Evolutionary conservation across 2,329 filamentous ascomycete species (phyloP), one percentile per base, ranked within the genome.

Genomic region (Epichloe elymi): DNA sequence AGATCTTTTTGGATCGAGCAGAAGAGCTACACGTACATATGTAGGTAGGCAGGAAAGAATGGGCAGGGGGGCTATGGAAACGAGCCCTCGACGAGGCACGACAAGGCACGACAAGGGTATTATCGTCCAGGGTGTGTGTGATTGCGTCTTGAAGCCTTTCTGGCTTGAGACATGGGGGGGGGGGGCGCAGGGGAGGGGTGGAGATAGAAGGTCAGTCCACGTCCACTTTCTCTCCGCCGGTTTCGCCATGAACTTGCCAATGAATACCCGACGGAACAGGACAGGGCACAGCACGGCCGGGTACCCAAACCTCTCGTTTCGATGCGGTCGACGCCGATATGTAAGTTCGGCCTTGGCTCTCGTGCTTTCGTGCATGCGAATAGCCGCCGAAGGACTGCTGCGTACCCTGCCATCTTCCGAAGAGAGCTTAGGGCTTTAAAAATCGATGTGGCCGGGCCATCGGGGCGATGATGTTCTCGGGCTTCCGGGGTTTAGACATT

Each of bases 321-420:
- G 17, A 35, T n/a, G 15, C 20, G 19, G 37, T n/a, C 40, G 39
- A 33, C 30, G 37, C 23, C 36, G 15, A 46, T 30, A 2, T 26
- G 23, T 26, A 11, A 30, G 30, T 30, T 11, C 10, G 30, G 55
- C 55, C 51, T 55, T 51, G 19, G 37, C 17, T 49, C 40, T 49
- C 30, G 51, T 59, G 53, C 57, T 64, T 56, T 62, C 55, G 55
- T 61, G 61, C 62, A 62, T 63, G 56, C 56, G 57, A 54, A 61
- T 63, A 63, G 59, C 59, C 60, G 62, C 62, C 59, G 54, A 56
- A 55, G 53, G 48, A 48, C 48, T 56, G 49, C 57, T 55, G 48
- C 48, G 39, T 26, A 36, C 19, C 36, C 41, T 41, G 49, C 20
- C 40, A 46, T 33, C 19, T 11, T 47, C 49, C 49, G 15, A 49